Evolutionary conservation across 495 filamentous ascomycete species (phyloP).

Genomic region (Cairneyella variabilis): DNA sequence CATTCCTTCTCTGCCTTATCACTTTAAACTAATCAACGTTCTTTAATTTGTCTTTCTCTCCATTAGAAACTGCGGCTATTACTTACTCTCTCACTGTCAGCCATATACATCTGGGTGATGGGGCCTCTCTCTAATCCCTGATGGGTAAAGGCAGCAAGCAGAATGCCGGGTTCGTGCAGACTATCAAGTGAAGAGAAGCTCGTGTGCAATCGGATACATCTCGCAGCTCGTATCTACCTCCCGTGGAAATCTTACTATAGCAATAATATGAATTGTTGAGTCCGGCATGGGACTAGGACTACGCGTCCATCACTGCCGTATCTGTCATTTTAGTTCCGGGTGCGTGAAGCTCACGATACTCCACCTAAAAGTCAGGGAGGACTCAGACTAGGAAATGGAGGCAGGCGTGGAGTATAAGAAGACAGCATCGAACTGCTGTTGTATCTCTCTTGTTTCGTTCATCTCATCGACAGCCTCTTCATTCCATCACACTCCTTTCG

Average conservation of each 20-base stretch:
- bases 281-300: background rate
- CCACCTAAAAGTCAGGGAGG: background rate
- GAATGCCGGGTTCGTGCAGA: background rate
- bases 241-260: background rate
- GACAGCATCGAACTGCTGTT: background rate
- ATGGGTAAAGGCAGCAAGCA: too few relatives aligned
- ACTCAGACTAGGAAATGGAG: background rate
- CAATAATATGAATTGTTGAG: background rate
- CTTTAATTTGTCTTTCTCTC: too few relatives aligned
- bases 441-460: background rate
- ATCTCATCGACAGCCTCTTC: background rate
- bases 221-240: background rate
- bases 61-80: too few relatives aligned
- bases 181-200: background rate
- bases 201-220: background rate
- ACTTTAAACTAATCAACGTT: too few relatives aligned
- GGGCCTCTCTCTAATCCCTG: too few relatives aligned
- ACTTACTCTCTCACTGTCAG: too few relatives aligned
- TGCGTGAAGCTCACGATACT: background rate
- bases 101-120: too few relatives aligned
- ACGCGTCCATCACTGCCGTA: background rate
- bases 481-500: background rate
- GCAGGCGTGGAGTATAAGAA: background rate
- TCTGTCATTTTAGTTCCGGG: background rate
- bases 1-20: too few relatives aligned